These are phyloP conservation scores for Suhomyces anneliseae DNA, from an alignment of 1,139 yeast genomes.

Conservation along the genomic window DNA sequence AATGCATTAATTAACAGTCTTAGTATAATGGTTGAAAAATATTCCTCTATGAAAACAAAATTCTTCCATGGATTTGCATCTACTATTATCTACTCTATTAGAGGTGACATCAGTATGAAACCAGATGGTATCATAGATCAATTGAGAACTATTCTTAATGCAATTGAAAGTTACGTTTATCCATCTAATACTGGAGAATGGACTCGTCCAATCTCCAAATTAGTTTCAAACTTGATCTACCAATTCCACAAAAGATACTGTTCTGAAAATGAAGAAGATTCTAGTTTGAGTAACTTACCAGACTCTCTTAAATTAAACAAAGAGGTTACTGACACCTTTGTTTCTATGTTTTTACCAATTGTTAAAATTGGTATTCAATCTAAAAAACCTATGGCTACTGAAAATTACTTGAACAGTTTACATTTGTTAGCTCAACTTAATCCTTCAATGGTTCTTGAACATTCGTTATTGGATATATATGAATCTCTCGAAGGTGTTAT, in stretches of 20 bases:
- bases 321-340: constrained; percentile 48
- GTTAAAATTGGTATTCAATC: constrained; percentile 79
- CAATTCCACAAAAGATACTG: constrained; percentile 60
- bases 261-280: constrained; percentile 46
- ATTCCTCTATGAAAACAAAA: constrained; percentile 37
- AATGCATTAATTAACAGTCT: constrained; percentile 57
- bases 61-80: constrained; percentile 63
- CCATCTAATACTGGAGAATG: constrained; percentile 90
- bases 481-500: constrained; percentile 81
- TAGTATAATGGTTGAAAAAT: constrained; percentile 44
- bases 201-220: constrained; percentile 70
- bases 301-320: constrained; percentile 44
- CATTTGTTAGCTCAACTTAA: constrained; percentile 64
- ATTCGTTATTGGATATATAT: constrained; percentile 71
- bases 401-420: constrained; percentile 60
- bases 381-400: constrained; percentile 59
- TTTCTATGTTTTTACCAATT: constrained; percentile 55
- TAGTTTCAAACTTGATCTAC: constrained; percentile 55
- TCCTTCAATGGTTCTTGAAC: constrained; percentile 63
- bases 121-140: constrained; percentile 53
- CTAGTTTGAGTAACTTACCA: constrained; percentile 47
- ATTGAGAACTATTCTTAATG: constrained; percentile 57
- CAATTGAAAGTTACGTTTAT: constrained; percentile 83
- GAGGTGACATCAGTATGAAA: constrained; percentile 44
- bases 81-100: constrained; percentile 63